Evolutionary conservation across 495 filamentous ascomycete genomes (phyloP).

Genomic region (Stereocaulon alpinum): DNA sequence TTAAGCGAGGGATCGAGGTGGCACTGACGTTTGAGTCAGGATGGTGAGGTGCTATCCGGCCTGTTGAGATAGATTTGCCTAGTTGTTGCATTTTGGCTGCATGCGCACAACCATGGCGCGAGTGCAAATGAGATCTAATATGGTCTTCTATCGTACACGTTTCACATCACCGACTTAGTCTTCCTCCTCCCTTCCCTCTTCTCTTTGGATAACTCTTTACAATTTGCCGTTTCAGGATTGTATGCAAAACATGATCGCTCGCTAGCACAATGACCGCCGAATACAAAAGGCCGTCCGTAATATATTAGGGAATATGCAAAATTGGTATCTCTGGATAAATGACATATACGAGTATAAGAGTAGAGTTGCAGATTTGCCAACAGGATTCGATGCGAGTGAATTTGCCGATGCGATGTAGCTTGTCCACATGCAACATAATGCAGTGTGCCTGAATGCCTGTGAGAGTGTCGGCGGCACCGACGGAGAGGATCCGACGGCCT

Average conservation of each 20-base stretch:
- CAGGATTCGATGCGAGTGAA: background rate
- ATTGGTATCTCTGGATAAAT: conserved; percentile 7
- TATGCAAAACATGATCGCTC: conserved; percentile 13
- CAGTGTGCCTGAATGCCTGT: background rate
- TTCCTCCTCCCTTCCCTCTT: background rate
- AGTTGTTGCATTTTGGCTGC: background rate
- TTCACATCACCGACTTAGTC: background rate
- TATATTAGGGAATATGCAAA: conserved; percentile 1
- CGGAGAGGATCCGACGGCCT: no score
- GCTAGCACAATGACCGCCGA: conserved; percentile 5
- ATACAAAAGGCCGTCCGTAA: conserved; percentile 1
- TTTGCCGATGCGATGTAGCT: background rate
- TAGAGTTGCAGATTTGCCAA: conserved; percentile 2
- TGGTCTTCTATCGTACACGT: background rate
- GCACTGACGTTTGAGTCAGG: no score
- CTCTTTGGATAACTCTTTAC: background rate
- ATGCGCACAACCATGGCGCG: background rate
- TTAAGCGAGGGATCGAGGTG: no score
- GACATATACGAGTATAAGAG: background rate
- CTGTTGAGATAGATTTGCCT: background rate
- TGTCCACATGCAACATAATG: background rate
- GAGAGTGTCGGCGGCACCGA: no score
- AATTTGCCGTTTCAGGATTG: background rate
- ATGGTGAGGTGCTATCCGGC: background rate
- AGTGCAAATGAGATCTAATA: background rate